Evolutionary conservation across 2,329 filamentous ascomycete species (phyloP), one percentile per base, ranked within the genome.

Genomic region (Aplosporella prunicola): DNA sequence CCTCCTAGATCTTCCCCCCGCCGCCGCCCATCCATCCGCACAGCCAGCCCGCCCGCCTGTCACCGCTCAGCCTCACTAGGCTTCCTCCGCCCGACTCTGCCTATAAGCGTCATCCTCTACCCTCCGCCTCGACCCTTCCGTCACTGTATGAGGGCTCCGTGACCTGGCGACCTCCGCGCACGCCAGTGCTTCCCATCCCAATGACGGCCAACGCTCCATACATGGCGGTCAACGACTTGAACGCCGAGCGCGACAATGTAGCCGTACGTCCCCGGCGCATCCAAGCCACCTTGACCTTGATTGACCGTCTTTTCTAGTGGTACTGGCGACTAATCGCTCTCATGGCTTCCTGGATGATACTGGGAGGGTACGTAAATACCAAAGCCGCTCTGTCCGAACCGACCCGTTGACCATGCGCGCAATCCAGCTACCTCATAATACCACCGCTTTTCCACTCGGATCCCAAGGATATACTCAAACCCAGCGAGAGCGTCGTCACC

Each of bases 251-350:
- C 24, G 39, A 43, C 20, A 32, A 28, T 20, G 35, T 41, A 26
- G 36, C 36, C 20, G 41, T 43, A 20, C 20, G 39, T 36, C 17
- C 10, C 32, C 23, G 26, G 5, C 24, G 16, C n/a, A 4, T 8
- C 15, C 25, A 5, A 16, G 17, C 16, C 13, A 29, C 10, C 9
- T 16, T 23, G 28, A 20, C 5, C 11, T 33, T n/a, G n/a, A n/a
- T n/a, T n/a, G n/a, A n/a, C n/a, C n/a, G n/a, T n/a, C n/a, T 5
- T 37, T 20, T 47, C 24, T 51, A 65, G 27, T 69, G 65, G 66
- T 69, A 69, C 46, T 70, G 67, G 67, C 58, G 61, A 40, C 46
- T 63, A 16, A 55, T 64, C 23, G 64, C 65, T 7, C 51, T 64
- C 5, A 51, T 54, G 2, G 60, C 65, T 15, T 61, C 61, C 20